phyloP scores from a whole-genome alignment of 805 yeast species.

The Teunomyces aglyptinius region DNA sequence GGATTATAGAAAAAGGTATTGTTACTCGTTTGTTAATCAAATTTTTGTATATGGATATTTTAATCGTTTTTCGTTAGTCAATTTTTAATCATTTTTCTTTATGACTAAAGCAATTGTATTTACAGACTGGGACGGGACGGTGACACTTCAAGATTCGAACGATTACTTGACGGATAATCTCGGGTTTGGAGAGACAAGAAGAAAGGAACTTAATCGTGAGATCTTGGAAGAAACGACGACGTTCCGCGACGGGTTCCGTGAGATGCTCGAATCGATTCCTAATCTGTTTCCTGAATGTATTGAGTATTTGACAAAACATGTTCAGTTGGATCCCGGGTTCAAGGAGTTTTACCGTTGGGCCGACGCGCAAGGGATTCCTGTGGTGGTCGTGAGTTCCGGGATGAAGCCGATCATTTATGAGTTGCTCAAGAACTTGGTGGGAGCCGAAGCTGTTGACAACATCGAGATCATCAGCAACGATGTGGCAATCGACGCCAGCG shows the following conservation, averaged over 20 bases:
- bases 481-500: constrained; percentile 52
- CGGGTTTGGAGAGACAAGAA: constrained; percentile 76
- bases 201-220: constrained; percentile 66
- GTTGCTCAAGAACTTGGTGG: constrained; percentile 69
- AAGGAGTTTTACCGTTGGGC: constrained; percentile 80
- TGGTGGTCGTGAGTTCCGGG: constrained; percentile 87
- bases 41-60: too few species aligned
- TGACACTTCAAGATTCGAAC: constrained; percentile 91
- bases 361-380: constrained; percentile 65
- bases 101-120: constrained; percentile 70
- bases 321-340: constrained; percentile 89
- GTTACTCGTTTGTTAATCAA: too few species aligned
- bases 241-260: constrained; percentile 79
- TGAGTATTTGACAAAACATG: constrained; percentile 58
- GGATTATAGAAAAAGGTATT: too few species aligned
- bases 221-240: constrained; percentile 66
- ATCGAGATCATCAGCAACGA: constrained; percentile 61
- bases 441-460: constrained; percentile 58
- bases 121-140: constrained; percentile 98
- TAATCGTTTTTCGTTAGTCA: too few species aligned
- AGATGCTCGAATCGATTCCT: constrained; percentile 77
- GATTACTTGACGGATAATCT: constrained; percentile 85
- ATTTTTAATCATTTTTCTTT: neutral
- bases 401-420: constrained; percentile 91
- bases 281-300: constrained; percentile 83